A percentile compares a stretch with the other conserved stretches of the same genome.
Conservation (phyloP, 768 basidiomycete genomes). For the Lactarius hengduanensis region DNA sequence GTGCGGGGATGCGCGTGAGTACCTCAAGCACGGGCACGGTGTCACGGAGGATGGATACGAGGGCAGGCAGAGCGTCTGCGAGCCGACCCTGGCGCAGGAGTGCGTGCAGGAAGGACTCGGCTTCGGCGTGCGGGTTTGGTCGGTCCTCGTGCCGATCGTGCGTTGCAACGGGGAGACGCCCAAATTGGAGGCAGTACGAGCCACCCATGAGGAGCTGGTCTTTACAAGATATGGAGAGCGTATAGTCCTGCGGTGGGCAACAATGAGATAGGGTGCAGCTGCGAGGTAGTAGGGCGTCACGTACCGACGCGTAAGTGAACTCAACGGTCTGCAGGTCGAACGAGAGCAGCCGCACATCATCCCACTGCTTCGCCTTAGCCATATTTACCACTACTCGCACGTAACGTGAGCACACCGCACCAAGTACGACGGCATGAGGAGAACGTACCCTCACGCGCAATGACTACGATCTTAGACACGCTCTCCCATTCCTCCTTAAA, state of each 20-base stretch:
- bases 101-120: slow-evolving; percentile 71
- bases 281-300: slow-evolving; percentile 15
- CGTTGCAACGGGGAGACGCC: slow-evolving; percentile 40
- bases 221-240: slow-evolving; percentile 74
- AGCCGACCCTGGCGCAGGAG: slow-evolving; percentile 69
- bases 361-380: slow-evolving; percentile 69
- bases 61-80: slow-evolving; percentile 59
- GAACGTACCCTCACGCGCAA: slow-evolving; percentile 79
- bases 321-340: slow-evolving; percentile 94
- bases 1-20: slow-evolving; percentile 53
- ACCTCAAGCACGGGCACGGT: slow-evolving; percentile 77
- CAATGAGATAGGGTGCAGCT: slow-evolving; percentile 5
- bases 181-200: slow-evolving; percentile 72
- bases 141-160: slow-evolving; percentile 30
- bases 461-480: slow-evolving; percentile 91
- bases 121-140: slow-evolving; percentile 76
- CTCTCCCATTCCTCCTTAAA: slow-evolving; percentile 92
- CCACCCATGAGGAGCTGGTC: slow-evolving; percentile 67
- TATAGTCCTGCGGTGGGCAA: slow-evolving; percentile 53
- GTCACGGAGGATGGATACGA: slow-evolving; percentile 68
- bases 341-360: slow-evolving; percentile 76
- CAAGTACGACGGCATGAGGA: not conserved
- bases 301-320: slow-evolving; percentile 71
- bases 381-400: slow-evolving; percentile 70
- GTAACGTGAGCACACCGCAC: slow-evolving; percentile 2